A percentile compares a stretch with the other conserved stretches of the same genome.
These are phyloP conservation scores for Hypoxylon sp. DNA, from an alignment of 2,329 filamentous ascomycete species.

Conservation along the genomic window DNA sequence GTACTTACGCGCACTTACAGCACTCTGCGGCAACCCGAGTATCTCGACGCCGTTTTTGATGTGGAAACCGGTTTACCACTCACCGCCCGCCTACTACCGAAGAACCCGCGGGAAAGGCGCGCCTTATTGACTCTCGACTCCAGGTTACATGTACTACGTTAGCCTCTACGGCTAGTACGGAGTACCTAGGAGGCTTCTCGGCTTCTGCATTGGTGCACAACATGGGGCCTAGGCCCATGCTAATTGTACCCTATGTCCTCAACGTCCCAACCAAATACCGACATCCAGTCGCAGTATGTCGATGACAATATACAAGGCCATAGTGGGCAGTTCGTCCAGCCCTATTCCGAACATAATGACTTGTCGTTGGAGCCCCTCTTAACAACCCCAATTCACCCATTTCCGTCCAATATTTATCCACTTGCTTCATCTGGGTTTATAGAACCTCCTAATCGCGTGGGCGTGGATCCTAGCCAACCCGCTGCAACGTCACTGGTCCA, in stretches of 20 bases:
- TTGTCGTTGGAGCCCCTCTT: conserved; percentile 26
- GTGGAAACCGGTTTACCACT: conserved; percentile 2
- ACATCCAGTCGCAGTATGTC: conserved; percentile 19
- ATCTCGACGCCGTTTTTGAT: background rate
- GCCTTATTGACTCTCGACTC: conserved; percentile 3
- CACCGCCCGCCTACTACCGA: conserved; percentile 3
- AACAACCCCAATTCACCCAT: conserved; percentile 25
- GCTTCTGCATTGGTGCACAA: conserved; percentile 22
- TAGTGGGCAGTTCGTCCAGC: conserved; percentile 17
- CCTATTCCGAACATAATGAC: conserved; percentile 19
- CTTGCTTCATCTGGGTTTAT: conserved; percentile 10
- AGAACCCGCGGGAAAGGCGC: conserved; percentile 8
- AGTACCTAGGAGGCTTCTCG: conserved; percentile 12
- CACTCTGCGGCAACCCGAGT: background rate
- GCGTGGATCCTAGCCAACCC: conserved; percentile 11
- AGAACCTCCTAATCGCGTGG: conserved; percentile 11
- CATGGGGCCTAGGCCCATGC: conserved; percentile 33
- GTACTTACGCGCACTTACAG: conserved; percentile 8
- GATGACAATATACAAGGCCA: conserved; percentile 19
- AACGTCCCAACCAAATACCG: conserved; percentile 29
- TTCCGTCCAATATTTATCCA: conserved; percentile 20
- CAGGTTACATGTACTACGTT: conserved; percentile 16
- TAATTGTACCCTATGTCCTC: conserved; percentile 25
- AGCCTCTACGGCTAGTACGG: conserved; percentile 13
- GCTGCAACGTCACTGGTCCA: conserved; percentile 19